Evolutionary conservation across 306 rosid species (phyloP), one percentile per base, ranked within the genome.

Genomic region (Cicer chorassanicum): DNA sequence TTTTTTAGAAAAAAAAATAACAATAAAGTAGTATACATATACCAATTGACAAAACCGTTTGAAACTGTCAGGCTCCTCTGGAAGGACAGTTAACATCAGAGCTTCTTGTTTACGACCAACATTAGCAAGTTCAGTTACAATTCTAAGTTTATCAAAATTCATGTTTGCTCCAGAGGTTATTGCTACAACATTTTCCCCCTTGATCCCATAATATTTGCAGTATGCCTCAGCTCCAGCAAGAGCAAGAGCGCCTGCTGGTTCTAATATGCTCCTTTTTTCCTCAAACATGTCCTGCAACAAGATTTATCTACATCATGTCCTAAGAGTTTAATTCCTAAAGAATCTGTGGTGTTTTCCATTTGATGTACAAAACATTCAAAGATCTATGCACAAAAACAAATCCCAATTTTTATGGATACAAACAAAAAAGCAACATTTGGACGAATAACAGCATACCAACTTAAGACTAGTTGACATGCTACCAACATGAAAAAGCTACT

Each of bases 171-270:
- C 99, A 48, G 97, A 92, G 72, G 98, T 85, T 80, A 95, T 86
- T 38, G 86, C 99, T 63, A 92, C 95, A 59, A 95, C 84, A 75
- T 89, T 87, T 79, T 82, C 89, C 68, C 98, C 99, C 83, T 83
- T 88, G 71, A 92, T 43, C 24, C 98, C 97, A 79, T 95, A 87
- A 82, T 90, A 90, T 73, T 89, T 92, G 87, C 99, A 92, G 88
- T 95, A 95, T 81, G 99, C 98, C 86, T 89, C 98, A 18, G 98
- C 98, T 80, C 99, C 98, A 70, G 99, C 98, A 72, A 95, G 97
- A 74, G 99, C 70, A 74, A 95, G 98, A 53, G 98, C 98, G 57
- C 99, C 98, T 39, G 99, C 99, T 13, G 99, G 99, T 86, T 95
- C 99, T 74, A 95, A 77, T 65, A 95, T 92, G 89, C 89, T 86